These are phyloP conservation scores for Coprinopsis strossmayeri DNA, from an alignment of 768 basidiomycete species.

Conservation along the genomic window DNA sequence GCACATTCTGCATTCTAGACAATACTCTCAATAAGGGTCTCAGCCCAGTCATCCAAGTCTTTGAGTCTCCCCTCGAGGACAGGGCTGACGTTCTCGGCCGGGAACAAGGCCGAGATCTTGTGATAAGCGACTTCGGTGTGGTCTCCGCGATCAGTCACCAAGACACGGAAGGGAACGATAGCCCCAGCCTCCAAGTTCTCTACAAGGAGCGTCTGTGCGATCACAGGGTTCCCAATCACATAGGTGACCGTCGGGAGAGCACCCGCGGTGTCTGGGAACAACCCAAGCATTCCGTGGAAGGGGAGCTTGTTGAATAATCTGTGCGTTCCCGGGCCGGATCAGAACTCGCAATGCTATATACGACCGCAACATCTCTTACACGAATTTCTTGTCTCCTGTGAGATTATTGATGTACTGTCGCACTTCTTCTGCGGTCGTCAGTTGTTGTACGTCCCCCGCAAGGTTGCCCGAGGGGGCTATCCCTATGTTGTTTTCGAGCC, in stretches of 20 bases:
- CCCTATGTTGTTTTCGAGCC: no score
- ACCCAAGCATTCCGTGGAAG: conserved; percentile 30
- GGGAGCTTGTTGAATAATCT: conserved; percentile 37
- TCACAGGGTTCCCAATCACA: conserved; percentile 44
- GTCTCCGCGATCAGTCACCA: conserved; percentile 19
- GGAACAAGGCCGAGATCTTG: background rate
- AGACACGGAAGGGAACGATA: conserved; percentile 39
- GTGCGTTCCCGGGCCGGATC: background rate
- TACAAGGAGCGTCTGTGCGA: conserved; percentile 38
- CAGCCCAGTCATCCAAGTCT: background rate
- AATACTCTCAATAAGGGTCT: background rate
- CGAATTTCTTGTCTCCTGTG: conserved; percentile 31
- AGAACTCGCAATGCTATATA: background rate
- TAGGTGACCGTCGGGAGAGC: conserved; percentile 33
- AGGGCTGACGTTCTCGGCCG: background rate
- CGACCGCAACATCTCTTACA: conserved; percentile 29
- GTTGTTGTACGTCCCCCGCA: no score
- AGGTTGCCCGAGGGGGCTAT: no score
- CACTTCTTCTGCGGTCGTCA: conserved; percentile 29
- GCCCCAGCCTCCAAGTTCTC: conserved; percentile 33
- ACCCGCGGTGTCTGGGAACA: conserved; percentile 18
- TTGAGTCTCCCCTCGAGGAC: background rate
- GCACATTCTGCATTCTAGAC: background rate
- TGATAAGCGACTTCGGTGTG: background rate
- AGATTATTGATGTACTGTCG: conserved; percentile 12